These are phyloP conservation scores for Bothriochloa decipiens DNA, from an alignment of 176 grass and related monocot species.

Conservation along the genomic window DNA sequence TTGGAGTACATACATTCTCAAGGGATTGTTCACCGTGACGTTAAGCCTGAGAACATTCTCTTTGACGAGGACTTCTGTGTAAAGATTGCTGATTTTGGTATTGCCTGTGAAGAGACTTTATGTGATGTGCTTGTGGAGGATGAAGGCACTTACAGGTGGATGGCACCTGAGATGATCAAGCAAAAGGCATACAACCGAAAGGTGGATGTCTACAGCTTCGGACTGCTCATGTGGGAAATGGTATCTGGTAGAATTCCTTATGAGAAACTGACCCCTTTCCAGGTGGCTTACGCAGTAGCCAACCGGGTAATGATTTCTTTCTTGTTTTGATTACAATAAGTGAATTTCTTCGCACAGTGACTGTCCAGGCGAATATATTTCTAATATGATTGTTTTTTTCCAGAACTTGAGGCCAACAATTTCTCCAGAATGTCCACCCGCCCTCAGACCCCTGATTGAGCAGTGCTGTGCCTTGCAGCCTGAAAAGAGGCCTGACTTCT, in stretches of 20 bases:
- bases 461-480: conserved; percentile 74
- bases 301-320: conserved; percentile 36
- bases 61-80: conserved; percentile 70
- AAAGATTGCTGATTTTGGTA: conserved; percentile 81
- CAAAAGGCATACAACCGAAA: conserved; percentile 66
- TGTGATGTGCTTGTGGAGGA: conserved; percentile 71
- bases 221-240: conserved; percentile 79
- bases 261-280: conserved; percentile 55
- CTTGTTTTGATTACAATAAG: background rate
- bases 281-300: conserved; percentile 69
- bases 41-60: conserved; percentile 75
- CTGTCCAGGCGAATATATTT: background rate
- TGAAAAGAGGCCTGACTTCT: conserved; percentile 87
- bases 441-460: conserved; percentile 70
- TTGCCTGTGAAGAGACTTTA: conserved; percentile 68
- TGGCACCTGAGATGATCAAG: conserved; percentile 88
- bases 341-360: background rate
- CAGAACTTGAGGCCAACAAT: conserved; percentile 72
- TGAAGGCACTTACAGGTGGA: conserved; percentile 79
- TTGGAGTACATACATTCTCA: conserved; percentile 86
- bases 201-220: conserved; percentile 84
- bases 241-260: conserved; percentile 66
- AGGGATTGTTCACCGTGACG: conserved; percentile 66
- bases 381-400: conserved; percentile 19
- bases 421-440: conserved; percentile 63